Base-by-base conservation (phyloP, 163 green algal genomes). In the Scenedesmus sp. region DNA sequence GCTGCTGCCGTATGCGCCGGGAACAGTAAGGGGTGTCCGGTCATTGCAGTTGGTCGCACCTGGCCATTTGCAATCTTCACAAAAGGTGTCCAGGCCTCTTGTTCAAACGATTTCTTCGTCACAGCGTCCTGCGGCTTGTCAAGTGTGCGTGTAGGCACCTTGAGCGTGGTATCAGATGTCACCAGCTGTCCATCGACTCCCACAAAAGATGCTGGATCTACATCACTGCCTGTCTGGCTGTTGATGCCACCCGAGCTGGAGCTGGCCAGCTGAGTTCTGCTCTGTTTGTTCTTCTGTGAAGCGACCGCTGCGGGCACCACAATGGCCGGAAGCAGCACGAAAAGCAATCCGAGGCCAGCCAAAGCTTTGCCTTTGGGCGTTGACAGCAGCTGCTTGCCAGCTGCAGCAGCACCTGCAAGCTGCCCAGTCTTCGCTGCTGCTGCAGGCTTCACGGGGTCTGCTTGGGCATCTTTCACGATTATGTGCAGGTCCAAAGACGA, bases 11-110 rank as follows among this genome's bases (percentile, higher is more conserved):
- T 40, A 40, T 40, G 37, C 40, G 65, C 65, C 65, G 65, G 65
- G 65, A 76, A 76, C 65, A 76, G 65, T 40, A 76, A 76, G 10
- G 65, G 30, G 7, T 76, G 65, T 76, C 65, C 40, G 30, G 65
- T 7, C 7, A 40, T 30, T 84, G 65, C 65, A 76, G 65, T 30
- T 76, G 30, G 30, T 88, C 76, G 22, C 78, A 91, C 87, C 59
- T 91, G 87, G 18, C 87, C 87, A 16, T 91, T 40, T 15, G 56
- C 42, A 30, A 91, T 91, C 3, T 46, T 56, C 35, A 91, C 87
- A 70, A 91, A 91, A 0, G 76, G 78, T 7, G 26, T 82, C 22
- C 24, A 79, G 9, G 26, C 46, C 78, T 91, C 87, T 1, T 51
- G 22, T 13, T 61, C 72, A 18, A 91, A 24, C 12, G 86, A 85